phyloP scores from a whole-genome alignment of 2,329 filamentous ascomycete genomes.

The Reticulascus tulasneorum region DNA sequence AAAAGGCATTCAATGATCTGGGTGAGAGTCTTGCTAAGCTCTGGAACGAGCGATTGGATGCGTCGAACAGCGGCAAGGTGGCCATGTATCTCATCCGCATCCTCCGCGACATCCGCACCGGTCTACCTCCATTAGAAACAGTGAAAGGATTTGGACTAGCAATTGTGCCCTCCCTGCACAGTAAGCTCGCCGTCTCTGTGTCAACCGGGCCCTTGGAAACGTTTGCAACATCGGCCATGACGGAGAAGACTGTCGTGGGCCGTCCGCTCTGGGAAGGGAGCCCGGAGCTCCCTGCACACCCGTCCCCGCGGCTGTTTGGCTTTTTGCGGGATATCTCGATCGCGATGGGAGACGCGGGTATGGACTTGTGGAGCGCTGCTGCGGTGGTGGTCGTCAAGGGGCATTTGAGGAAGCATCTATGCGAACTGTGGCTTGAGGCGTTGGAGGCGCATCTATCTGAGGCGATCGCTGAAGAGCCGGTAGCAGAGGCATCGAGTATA shows the following conservation, averaged over 20 bases:
- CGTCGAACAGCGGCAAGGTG: slow-evolving; percentile 45
- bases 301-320: slow-evolving; percentile 69
- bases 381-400: slow-evolving; percentile 62
- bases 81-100: slow-evolving; percentile 69
- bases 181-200: slow-evolving; percentile 53
- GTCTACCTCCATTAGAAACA: slow-evolving; percentile 51
- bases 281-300: slow-evolving; percentile 71
- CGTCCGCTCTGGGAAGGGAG: slow-evolving; percentile 74
- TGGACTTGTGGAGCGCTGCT: slow-evolving; percentile 75
- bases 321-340: slow-evolving; percentile 63
- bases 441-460: slow-evolving; percentile 25
- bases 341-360: slow-evolving; percentile 66
- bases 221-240: slow-evolving; percentile 37
- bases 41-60: slow-evolving; percentile 42
- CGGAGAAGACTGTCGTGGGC: slow-evolving; percentile 50
- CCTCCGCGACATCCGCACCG: slow-evolving; percentile 67
- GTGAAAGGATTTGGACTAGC: slow-evolving; percentile 54
- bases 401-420: slow-evolving; percentile 48
- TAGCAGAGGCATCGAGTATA: slow-evolving; percentile 7
- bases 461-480: slow-evolving; percentile 6
- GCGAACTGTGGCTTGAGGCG: slow-evolving; percentile 41
- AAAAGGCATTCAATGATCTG: slow-evolving; percentile 54
- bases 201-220: slow-evolving; percentile 44
- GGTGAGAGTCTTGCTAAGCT: slow-evolving; percentile 49
- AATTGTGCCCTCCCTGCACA: slow-evolving; percentile 62